Evolutionary conservation across 176 grass and related monocot genomes (phyloP).

Genomic region (Ensete glaucum): DNA sequence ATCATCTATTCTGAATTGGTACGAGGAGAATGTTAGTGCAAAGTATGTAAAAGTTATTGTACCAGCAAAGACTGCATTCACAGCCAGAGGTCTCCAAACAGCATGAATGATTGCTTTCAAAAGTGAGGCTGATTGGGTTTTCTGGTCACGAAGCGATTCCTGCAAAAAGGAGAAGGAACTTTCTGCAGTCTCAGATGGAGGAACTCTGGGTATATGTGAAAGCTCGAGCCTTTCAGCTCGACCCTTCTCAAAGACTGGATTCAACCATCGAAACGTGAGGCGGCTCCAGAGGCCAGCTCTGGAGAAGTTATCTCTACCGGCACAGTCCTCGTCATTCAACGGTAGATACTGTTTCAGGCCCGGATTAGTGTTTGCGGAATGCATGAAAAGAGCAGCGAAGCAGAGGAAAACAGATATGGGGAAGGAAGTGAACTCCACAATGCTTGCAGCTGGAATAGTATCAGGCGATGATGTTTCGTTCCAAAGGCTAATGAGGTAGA

Average conservation of each 20-base stretch:
- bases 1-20: background rate
- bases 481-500: slow-evolving; percentile 26
- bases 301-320: slow-evolving; percentile 28
- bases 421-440: slow-evolving; percentile 34
- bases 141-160: slow-evolving; percentile 50
- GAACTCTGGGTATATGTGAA: slow-evolving; percentile 44
- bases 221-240: slow-evolving; percentile 42
- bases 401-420: slow-evolving; percentile 30
- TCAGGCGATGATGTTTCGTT: background rate
- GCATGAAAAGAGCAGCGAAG: slow-evolving; percentile 21
- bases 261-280: slow-evolving; percentile 72
- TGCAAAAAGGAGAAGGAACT: slow-evolving; percentile 56
- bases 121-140: slow-evolving; percentile 32
- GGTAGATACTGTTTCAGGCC: slow-evolving; percentile 34
- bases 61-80: slow-evolving; percentile 85
- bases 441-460: slow-evolving; percentile 5
- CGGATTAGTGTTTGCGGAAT: slow-evolving; percentile 4
- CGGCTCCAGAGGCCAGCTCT: slow-evolving; percentile 50
- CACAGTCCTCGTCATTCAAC: slow-evolving; percentile 1
- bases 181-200: slow-evolving; percentile 40
- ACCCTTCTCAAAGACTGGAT: slow-evolving; percentile 58
- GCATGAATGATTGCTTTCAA: slow-evolving; percentile 39
- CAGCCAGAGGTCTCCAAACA: slow-evolving; percentile 55
- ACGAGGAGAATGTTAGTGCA: background rate
- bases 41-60: background rate